Evolutionary conservation across 352 stramenopile species (phyloP), one percentile per base, ranked within the genome.

Genomic region (Globisporangium nagaii): DNA sequence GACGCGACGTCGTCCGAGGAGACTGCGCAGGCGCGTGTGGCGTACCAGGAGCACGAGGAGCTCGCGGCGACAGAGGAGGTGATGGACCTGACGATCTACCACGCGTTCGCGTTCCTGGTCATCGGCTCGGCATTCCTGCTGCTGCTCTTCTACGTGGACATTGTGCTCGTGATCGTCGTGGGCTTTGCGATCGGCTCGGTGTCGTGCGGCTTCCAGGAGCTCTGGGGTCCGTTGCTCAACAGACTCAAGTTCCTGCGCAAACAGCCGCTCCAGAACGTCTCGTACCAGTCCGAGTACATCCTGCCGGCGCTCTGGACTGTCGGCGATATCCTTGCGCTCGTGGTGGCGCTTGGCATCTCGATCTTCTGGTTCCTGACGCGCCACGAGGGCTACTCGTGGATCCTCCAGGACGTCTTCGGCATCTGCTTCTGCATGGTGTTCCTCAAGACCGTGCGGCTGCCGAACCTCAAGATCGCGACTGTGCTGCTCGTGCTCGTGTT

Each of bases 361-460:
- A 20, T 88, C 15, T 53, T 88, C 15, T 93, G 84, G 71, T 90
- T 86, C 64, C 63, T 96, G 41, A 79, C 60, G 25, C 75, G 93
- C 45, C 80, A 84, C 44, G 73, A 95, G 56, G 61, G 80, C 10
- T 90, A 88, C 63, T 79, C 75, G 34, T 98, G 93, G 92, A 61
- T 98, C 17, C 74, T 97, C 17, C 95, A 98, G 60, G 88, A 98
- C 65, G 53, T 97, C 39, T 96, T 98, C 37, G 94, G 93, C 31
- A 62, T 93, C 19, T 98, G 90, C 66, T 93, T 98, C 65, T 98
- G 90, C 64, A 84, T 98, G 27, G 60, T 97, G 12, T 98, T 98
- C 56, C 67, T 98, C 31, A 71, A 77, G 22, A 88, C 90, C 24
- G 92, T 97, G 49, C 92, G 94, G 37, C 69, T 98, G 37, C 93